Evolutionary conservation across 192 early-diverging fungal genomes (phyloP).

Genomic region (Ramicandelaber brevisporus): DNA sequence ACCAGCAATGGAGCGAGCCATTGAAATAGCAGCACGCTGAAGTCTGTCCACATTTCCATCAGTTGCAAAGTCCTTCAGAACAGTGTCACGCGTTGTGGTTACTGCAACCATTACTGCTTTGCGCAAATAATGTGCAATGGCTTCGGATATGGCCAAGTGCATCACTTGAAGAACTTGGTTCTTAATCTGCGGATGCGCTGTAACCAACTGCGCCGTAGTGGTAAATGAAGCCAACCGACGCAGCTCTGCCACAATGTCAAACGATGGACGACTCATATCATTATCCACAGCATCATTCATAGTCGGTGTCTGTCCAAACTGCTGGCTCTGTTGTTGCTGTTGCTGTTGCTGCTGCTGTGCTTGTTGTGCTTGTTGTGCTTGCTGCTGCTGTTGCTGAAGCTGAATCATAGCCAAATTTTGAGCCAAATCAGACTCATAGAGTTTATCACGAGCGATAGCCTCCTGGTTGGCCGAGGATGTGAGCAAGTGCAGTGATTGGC

Average conservation of each 20-base stretch:
- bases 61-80: slow-evolving; percentile 85
- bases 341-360: too few relatives aligned
- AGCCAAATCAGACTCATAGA: too few relatives aligned
- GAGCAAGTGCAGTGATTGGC: too few relatives aligned
- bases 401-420: too few relatives aligned
- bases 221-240: slow-evolving; percentile 34
- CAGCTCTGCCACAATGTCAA: slow-evolving; percentile 16
- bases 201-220: slow-evolving; percentile 52
- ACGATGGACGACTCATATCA: too few relatives aligned
- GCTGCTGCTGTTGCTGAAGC: too few relatives aligned
- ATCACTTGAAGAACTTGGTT: slow-evolving; percentile 69
- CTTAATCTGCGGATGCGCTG: slow-evolving; percentile 62
- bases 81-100: slow-evolving; percentile 73
- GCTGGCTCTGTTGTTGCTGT: too few relatives aligned
- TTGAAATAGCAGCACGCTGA: slow-evolving; percentile 77
- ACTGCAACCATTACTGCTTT: slow-evolving; percentile 80
- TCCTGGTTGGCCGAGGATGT: too few relatives aligned
- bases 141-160: slow-evolving; percentile 72
- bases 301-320: too few relatives aligned
- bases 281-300: too few relatives aligned
- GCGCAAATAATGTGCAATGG: slow-evolving; percentile 74
- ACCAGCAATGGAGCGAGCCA: slow-evolving; percentile 82
- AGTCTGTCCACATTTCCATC: slow-evolving; percentile 87
- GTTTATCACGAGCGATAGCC: too few relatives aligned
- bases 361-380: too few relatives aligned